Conservation (phyloP, 495 filamentous ascomycete genomes). For the Xylaria grammica region DNA sequence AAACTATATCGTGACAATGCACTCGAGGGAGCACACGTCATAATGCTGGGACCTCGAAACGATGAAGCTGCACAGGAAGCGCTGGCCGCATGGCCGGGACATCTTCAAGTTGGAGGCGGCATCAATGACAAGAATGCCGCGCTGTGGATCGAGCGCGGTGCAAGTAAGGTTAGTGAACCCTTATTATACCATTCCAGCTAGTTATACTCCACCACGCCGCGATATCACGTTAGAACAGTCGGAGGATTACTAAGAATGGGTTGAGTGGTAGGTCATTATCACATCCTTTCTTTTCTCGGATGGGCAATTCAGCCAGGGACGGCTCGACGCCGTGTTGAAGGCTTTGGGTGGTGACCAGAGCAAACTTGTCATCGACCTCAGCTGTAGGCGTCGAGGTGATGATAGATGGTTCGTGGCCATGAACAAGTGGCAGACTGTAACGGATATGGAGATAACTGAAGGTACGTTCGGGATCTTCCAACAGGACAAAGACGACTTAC, state of each 20-base stretch:
- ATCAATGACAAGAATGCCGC: conserved; percentile 83
- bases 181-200: too few species aligned
- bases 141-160: conserved; percentile 85
- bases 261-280: conserved; percentile 77
- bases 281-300: conserved; percentile 79
- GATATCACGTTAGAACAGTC: not conserved
- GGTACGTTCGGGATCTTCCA: conserved; percentile 54
- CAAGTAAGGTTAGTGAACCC: conserved; percentile 74
- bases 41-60: conserved; percentile 92
- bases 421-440: conserved; percentile 98
- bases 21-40: conserved; percentile 85
- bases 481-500: conserved; percentile 7
- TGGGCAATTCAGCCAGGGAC: conserved; percentile 74
- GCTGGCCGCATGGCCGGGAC: conserved; percentile 73
- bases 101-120: conserved; percentile 88
- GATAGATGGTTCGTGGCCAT: conserved; percentile 90
- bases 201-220: not conserved
- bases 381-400: conserved; percentile 74
- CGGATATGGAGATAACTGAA: conserved; percentile 89
- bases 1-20: conserved; percentile 74
- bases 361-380: conserved; percentile 93
- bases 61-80: conserved; percentile 78
- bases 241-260: not conserved
- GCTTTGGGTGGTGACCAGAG: conserved; percentile 73
- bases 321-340: conserved; percentile 72